Evolutionary conservation across 1,284 basidiomycete species (phyloP).

Genomic region (Neotropicomus parvogracilis): DNA sequence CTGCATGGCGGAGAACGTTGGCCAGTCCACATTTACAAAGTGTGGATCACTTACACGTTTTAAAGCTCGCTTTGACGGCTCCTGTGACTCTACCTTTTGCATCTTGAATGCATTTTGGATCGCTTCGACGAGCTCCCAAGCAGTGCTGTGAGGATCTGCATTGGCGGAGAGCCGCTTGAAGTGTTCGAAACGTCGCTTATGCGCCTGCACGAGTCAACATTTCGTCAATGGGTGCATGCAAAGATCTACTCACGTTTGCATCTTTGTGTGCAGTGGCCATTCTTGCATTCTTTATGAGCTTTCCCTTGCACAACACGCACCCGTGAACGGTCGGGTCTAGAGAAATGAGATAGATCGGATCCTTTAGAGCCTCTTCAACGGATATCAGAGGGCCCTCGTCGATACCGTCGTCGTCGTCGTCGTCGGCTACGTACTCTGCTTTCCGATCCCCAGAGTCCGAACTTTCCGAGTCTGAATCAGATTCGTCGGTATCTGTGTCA

Average conservation of each 20-base stretch:
- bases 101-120: constrained; percentile 21
- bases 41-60: constrained; percentile 45
- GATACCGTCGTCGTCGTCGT: constrained; percentile 30
- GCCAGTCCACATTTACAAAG: background rate
- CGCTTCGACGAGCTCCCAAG: constrained; percentile 44
- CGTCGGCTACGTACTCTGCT: constrained; percentile 26
- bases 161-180: constrained; percentile 42
- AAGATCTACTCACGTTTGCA: constrained; percentile 58
- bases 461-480: constrained; percentile 39
- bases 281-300: constrained; percentile 59
- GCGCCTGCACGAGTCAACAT: constrained; percentile 43
- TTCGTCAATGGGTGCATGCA: constrained; percentile 8
- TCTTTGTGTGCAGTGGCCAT: constrained; percentile 62
- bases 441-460: constrained; percentile 32
- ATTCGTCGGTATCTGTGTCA: constrained; percentile 72
- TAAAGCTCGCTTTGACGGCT: constrained; percentile 50
- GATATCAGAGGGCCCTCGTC: constrained; percentile 46
- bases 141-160: constrained; percentile 42
- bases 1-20: constrained; percentile 31
- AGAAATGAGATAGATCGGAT: constrained; percentile 63
- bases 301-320: constrained; percentile 76
- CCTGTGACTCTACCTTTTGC: constrained; percentile 7
- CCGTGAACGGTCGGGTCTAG: constrained; percentile 49
- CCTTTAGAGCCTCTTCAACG: constrained; percentile 54
- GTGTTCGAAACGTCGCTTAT: constrained; percentile 54